Evolutionary conservation across 441 rosid genomes (phyloP).

Genomic region (Geranium incanum): DNA sequence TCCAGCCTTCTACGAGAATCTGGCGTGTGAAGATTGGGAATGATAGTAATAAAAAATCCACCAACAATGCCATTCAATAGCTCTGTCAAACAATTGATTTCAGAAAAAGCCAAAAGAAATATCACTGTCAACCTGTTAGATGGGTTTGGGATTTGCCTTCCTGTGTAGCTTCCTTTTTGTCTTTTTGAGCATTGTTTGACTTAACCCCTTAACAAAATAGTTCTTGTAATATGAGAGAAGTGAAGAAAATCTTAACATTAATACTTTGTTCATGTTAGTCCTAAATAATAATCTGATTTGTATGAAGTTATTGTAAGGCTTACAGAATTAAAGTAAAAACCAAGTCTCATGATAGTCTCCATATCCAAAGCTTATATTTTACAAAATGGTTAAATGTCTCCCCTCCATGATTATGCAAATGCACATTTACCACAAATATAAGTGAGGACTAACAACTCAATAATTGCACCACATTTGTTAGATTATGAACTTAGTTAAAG

Average conservation of each 20-base stretch:
- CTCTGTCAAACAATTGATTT: not conserved
- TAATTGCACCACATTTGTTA: not conserved
- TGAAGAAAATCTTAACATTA: not conserved
- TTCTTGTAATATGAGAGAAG: not conserved
- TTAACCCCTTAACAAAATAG: not conserved
- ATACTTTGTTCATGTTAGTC: not conserved
- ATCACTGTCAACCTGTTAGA: too few species aligned
- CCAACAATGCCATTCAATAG: not conserved
- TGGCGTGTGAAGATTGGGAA: slow-evolving; percentile 24
- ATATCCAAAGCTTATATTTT: not conserved
- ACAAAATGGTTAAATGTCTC: not conserved
- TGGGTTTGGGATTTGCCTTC: not conserved
- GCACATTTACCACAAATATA: not conserved
- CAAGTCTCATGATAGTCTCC: not conserved
- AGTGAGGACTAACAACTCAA: not conserved
- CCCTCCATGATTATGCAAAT: not conserved
- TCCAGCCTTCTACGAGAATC: slow-evolving; percentile 60
- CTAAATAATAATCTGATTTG: not conserved
- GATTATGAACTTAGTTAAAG: not conserved
- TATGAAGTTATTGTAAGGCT: not conserved
- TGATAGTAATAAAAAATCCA: not conserved
- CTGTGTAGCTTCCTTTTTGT: not conserved
- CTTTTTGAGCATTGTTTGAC: not conserved
- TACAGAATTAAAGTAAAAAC: not conserved
- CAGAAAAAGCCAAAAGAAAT: slow-evolving; percentile 1